Evolutionary conservation across 352 stramenopile species (phyloP).

Genomic region (Peronospora destructor): DNA sequence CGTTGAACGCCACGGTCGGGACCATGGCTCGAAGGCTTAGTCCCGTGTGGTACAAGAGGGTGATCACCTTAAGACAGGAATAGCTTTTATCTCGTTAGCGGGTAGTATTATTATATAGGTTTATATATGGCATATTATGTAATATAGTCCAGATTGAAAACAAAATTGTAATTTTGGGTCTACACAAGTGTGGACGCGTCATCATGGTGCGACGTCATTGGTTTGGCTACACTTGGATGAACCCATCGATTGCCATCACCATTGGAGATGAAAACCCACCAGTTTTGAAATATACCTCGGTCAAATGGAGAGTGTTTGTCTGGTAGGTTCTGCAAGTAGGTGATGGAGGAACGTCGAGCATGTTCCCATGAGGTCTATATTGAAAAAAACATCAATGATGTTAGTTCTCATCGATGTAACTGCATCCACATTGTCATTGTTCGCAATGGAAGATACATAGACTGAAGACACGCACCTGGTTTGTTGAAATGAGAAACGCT

Average conservation of each 20-base stretch:
- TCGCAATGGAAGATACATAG: background rate
- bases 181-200: conserved; percentile 18
- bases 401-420: conserved; percentile 1
- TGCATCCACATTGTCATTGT: background rate
- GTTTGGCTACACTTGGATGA: conserved; percentile 28
- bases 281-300: conserved; percentile 52
- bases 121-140: conserved; percentile 17
- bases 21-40: conserved; percentile 3
- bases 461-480: conserved; percentile 25
- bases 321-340: conserved; percentile 57
- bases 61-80: too few relatives aligned
- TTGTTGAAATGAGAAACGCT: conserved; percentile 58
- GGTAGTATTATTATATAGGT: conserved; percentile 1
- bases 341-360: conserved; percentile 57
- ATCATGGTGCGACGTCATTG: conserved; percentile 16
- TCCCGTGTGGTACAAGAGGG: background rate
- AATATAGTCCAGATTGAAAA: conserved; percentile 1
- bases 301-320: conserved; percentile 60
- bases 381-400: background rate
- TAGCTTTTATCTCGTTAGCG: too few relatives aligned
- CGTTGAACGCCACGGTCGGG: conserved; percentile 13
- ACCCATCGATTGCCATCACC: conserved; percentile 62
- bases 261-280: conserved; percentile 43
- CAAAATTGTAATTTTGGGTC: conserved; percentile 11
- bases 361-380: conserved; percentile 67